Evolutionary conservation across 1,284 basidiomycete species (phyloP).

Genomic region (Gymnopus androsaceus): DNA sequence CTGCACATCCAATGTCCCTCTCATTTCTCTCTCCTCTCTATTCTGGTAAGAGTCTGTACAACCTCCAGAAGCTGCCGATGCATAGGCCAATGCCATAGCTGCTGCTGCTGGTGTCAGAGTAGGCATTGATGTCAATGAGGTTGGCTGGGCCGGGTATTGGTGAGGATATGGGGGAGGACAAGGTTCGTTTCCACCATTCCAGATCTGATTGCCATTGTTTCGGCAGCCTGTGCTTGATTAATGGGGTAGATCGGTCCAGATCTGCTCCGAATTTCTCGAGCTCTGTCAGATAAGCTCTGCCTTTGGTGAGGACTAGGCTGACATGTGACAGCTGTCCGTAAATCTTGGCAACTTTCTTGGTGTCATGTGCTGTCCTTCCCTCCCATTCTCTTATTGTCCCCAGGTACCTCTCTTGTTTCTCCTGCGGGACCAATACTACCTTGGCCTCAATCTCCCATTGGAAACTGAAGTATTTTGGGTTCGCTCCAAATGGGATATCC

Average conservation of each 20-base stretch:
- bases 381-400: slow-evolving; percentile 30
- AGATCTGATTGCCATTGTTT: slow-evolving; percentile 27
- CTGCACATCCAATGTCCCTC: slow-evolving; percentile 37
- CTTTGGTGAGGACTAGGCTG: slow-evolving; percentile 24
- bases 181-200: slow-evolving; percentile 37
- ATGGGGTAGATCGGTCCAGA: slow-evolving; percentile 25
- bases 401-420: slow-evolving; percentile 25
- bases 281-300: too few relatives aligned
- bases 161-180: slow-evolving; percentile 19
- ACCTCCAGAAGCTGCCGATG: slow-evolving; percentile 35
- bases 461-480: slow-evolving; percentile 33
- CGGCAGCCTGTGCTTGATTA: slow-evolving; percentile 21
- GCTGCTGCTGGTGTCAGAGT: slow-evolving; percentile 47
- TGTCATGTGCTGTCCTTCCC: slow-evolving; percentile 11
- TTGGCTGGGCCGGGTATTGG: slow-evolving; percentile 30
- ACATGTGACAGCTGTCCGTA: slow-evolving; percentile 38
- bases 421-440: slow-evolving; percentile 28
- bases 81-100: slow-evolving; percentile 39
- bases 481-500: slow-evolving; percentile 27
- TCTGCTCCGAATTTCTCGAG: too few relatives aligned
- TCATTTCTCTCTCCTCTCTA: slow-evolving; percentile 27
- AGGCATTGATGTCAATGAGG: slow-evolving; percentile 33
- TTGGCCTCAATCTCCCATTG: slow-evolving; percentile 29
- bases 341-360: slow-evolving; percentile 30
- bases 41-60: slow-evolving; percentile 35